Evolutionary conservation across 257 asterid genomes (phyloP).

Genomic region (Parsonsia alboflavescens): DNA sequence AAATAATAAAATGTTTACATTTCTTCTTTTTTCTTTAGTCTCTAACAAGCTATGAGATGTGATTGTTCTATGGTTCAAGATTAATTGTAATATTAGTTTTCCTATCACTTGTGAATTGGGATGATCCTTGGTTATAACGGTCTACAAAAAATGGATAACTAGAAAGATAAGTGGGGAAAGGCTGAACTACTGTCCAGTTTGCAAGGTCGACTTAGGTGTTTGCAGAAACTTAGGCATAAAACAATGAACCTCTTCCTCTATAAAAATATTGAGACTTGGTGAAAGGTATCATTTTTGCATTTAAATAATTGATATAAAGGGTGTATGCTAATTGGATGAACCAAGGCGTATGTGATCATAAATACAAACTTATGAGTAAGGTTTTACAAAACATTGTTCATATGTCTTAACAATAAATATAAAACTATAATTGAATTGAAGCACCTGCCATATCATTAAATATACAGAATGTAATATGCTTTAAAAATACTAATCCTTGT

Average conservation of each 20-base stretch:
- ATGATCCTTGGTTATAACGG: conserved; percentile 17
- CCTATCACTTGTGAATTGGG: neutral
- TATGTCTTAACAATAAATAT: no score
- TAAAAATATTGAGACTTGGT: neutral
- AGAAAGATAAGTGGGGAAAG: conserved; percentile 41
- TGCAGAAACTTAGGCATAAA: conserved; percentile 60
- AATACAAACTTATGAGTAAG: no score
- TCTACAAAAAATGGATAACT: conserved; percentile 59
- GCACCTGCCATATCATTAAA: no score
- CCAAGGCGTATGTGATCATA: no score
- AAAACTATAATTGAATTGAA: no score
- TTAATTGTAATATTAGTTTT: neutral
- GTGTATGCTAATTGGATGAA: no score
- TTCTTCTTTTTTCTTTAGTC: neutral
- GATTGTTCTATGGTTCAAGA: no score
- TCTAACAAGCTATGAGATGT: no score
- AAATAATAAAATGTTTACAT: neutral
- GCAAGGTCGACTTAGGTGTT: conserved; percentile 49
- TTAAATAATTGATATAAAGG: neutral
- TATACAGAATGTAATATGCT: no score
- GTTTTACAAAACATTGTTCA: no score
- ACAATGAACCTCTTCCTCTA: neutral
- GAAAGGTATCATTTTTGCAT: neutral
- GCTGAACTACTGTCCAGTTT: conserved; percentile 45
- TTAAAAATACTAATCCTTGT: no score